A percentile compares a stretch with the other conserved stretches of the same genome.
These are phyloP conservation scores for Leptographium procerum DNA, from an alignment of 2,329 filamentous ascomycete species.

Conservation along the genomic window DNA sequence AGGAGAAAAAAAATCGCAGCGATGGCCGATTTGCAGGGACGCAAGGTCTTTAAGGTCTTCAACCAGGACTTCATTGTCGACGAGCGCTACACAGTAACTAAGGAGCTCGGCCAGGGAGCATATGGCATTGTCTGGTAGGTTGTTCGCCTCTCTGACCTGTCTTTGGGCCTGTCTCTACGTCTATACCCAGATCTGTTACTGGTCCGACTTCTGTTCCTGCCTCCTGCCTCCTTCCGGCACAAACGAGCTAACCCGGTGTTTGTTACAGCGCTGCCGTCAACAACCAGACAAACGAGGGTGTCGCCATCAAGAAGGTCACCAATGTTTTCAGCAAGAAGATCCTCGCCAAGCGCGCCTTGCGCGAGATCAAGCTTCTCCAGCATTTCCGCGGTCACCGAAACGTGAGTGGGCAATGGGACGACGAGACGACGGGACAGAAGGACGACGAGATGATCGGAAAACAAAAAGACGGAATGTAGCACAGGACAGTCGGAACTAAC, in stretches of 20 bases:
- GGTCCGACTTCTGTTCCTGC: neutral
- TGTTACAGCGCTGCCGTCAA: constrained; percentile 73
- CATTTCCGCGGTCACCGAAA: constrained; percentile 90
- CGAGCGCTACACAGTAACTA: constrained; percentile 95
- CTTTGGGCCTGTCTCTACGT: too few species aligned
- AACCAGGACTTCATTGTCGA: constrained; percentile 99
- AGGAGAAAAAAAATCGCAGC: neutral
- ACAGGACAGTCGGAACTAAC: neutral
- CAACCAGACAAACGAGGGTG: constrained; percentile 78
- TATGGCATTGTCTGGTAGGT: constrained; percentile 96
- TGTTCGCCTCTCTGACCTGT: neutral
- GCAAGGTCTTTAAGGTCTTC: constrained; percentile 98
- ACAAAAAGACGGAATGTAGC: neutral
- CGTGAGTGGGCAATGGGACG: constrained; percentile 44
- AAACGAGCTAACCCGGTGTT: neutral
- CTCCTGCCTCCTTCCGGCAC: neutral
- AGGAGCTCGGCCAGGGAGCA: constrained; percentile 94
- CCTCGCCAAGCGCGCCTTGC: constrained; percentile 88
- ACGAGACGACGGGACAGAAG: too few species aligned
- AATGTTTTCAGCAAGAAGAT: constrained; percentile 99
- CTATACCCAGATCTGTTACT: too few species aligned
- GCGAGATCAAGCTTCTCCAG: constrained; percentile 97
- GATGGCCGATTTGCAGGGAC: constrained; percentile 30
- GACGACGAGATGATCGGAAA: neutral
- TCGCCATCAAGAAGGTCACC: constrained; percentile 99